phyloP scores from a whole-genome alignment of 352 stramenopile genomes.

The Aphanomyces invadans region DNA sequence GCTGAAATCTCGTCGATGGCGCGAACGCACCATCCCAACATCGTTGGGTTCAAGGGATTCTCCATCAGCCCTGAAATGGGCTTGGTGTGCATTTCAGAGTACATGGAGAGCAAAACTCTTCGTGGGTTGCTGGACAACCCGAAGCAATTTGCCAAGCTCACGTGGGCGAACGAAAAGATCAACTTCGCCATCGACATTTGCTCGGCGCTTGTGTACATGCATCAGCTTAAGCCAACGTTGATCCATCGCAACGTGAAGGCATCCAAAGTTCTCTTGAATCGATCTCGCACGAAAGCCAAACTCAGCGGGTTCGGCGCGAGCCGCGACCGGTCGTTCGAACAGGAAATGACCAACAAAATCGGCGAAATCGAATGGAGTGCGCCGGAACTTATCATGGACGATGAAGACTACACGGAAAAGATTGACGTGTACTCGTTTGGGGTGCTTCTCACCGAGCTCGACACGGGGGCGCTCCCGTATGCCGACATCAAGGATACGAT shows the following conservation, averaged over 20 bases:
- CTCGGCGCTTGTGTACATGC: slow-evolving; percentile 51
- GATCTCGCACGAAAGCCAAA: slow-evolving; percentile 42
- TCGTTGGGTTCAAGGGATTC: slow-evolving; percentile 43
- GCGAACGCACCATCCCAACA: slow-evolving; percentile 34
- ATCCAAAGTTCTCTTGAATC: slow-evolving; percentile 46
- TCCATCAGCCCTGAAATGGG: slow-evolving; percentile 40
- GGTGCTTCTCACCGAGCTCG: slow-evolving; percentile 10
- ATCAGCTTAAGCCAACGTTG: slow-evolving; percentile 39
- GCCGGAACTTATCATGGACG: slow-evolving; percentile 13
- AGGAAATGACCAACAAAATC: slow-evolving; percentile 21
- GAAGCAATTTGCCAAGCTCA: slow-evolving; percentile 30
- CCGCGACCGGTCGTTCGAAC: slow-evolving; percentile 32
- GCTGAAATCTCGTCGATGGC: slow-evolving; percentile 44
- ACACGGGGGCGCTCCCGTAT: slow-evolving; percentile 10
- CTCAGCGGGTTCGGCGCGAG: slow-evolving; percentile 52
- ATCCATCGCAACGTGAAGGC: slow-evolving; percentile 61
- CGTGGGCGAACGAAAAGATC: slow-evolving; percentile 38
- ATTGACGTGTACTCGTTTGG: slow-evolving; percentile 19
- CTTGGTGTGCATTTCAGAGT: slow-evolving; percentile 57
- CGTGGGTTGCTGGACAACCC: slow-evolving; percentile 40
- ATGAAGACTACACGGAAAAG: slow-evolving; percentile 21
- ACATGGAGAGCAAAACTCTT: slow-evolving; percentile 50
- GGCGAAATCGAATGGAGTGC: slow-evolving; percentile 12
- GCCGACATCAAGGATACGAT: slow-evolving; percentile 30
- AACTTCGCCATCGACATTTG: slow-evolving; percentile 48